Conservation (phyloP, 2,329 filamentous ascomycete genomes). For the Curvularia sp. region DNA sequence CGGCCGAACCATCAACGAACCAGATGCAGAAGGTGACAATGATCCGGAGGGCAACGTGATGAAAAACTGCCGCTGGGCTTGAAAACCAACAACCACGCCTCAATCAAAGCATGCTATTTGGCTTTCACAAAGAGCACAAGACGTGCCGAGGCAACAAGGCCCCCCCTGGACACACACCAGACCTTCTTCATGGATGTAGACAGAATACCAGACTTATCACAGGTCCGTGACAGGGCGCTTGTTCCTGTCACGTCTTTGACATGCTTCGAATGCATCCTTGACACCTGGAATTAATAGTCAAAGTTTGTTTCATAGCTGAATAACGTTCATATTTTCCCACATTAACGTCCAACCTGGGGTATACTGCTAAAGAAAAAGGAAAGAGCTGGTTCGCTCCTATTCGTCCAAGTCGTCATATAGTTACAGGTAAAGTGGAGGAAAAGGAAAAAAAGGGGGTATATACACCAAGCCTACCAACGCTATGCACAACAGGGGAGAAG, state of each 20-base stretch:
- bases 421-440: constrained; percentile 20
- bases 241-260: neutral
- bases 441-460: constrained; percentile 25
- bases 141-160: constrained; percentile 13
- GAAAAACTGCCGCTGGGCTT: constrained; percentile 24
- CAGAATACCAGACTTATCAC: neutral
- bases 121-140: constrained; percentile 10
- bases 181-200: neutral
- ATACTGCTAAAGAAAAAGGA: constrained; percentile 14
- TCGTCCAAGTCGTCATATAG: constrained; percentile 13
- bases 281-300: neutral
- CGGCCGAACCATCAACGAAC: constrained; percentile 17
- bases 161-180: constrained; percentile 4
- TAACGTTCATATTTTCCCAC: neutral
- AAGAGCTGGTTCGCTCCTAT: constrained; percentile 8
- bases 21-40: constrained; percentile 43
- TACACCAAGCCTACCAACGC: constrained; percentile 31
- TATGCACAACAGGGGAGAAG: constrained; percentile 35
- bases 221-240: neutral
- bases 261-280: neutral
- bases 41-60: constrained; percentile 21
- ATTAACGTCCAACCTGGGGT: constrained; percentile 9
- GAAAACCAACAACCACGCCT: constrained; percentile 13
- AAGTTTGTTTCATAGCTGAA: neutral
- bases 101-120: neutral